Conservation (phyloP, 225 moss, liverwort and hornwort genomes). For the Pleurozium schreberi region DNA sequence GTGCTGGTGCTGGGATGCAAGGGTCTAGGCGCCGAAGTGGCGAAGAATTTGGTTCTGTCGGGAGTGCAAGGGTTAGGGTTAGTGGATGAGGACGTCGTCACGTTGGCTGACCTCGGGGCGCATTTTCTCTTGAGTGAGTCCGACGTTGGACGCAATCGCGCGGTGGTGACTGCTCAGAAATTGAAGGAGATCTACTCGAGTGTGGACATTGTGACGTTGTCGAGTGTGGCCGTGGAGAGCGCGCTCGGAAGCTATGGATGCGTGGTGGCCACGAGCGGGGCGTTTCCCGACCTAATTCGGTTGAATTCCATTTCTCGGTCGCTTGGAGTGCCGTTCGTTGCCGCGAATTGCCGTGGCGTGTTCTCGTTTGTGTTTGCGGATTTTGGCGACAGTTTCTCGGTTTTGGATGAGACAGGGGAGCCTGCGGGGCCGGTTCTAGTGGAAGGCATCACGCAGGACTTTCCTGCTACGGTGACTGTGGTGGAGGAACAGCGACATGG, state of each 20-base stretch:
- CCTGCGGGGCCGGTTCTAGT: constrained; percentile 60
- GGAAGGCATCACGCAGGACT: constrained; percentile 95
- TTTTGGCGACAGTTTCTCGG: constrained; percentile 71
- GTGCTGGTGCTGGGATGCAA: constrained; percentile 67
- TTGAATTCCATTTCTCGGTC: constrained; percentile 69
- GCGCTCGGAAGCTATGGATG: constrained; percentile 55
- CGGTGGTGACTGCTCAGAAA: constrained; percentile 61
- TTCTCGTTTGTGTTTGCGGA: constrained; percentile 74
- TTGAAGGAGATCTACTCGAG: constrained; percentile 62
- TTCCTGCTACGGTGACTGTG: constrained; percentile 91
- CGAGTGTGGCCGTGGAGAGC: constrained; percentile 47
- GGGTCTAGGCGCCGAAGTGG: constrained; percentile 78
- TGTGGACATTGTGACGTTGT: constrained; percentile 53
- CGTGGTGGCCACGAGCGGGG: constrained; percentile 66
- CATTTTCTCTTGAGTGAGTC: constrained; percentile 62
- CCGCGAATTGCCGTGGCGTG: constrained; percentile 65
- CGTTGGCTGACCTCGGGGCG: constrained; percentile 66
- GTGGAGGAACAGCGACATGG: constrained; percentile 93
- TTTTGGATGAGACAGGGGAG: constrained; percentile 82
- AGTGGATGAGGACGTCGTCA: constrained; percentile 72
- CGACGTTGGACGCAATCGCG: constrained; percentile 71
- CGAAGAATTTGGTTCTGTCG: constrained; percentile 81
- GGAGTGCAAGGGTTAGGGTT: constrained; percentile 85
- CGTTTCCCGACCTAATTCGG: constrained; percentile 43
- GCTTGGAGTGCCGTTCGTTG: constrained; percentile 62